Base-by-base conservation (phyloP, 306 rosid species). In the Cucurbita argyrosperma region DNA sequence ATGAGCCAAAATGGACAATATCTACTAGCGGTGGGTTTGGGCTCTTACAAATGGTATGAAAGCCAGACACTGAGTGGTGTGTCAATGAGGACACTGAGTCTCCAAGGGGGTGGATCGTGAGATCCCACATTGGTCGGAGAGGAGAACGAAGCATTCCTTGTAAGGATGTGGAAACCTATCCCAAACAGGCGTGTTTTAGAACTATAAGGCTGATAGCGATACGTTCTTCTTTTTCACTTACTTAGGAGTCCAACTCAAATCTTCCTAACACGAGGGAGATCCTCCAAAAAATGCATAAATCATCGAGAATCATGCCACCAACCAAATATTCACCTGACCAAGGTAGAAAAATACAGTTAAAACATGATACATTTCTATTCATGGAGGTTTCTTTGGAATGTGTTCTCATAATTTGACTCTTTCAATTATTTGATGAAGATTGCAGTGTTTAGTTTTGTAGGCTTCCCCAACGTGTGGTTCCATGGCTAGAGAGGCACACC, bases 341-440 rank as follows among this genome's bases (percentile, higher is more conserved):
- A 67, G 46, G 38, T 45, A 21, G 10, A 10, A 45, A 61, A 11
- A 6, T 45, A 46, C 54, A 49, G 74, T 21, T 49, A 69, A 69
- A 14, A 49, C 42, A 49, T 7, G 23, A 46, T 14, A 46, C 55
- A 12, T 47, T 3, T 49, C 4, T 7, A 21, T 46, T 45, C 40
- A 46, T 21, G 55, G 51, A 65, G 14, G 53, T 18, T 10, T 65
- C 19, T 39, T 5, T 65, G 37, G 10, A 42, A 43, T 65, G 53
- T 65, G 19, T 18, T 65, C 71, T n/a, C n/a, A n/a, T n/a, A n/a
- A n/a, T n/a, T n/a, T 13, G 8, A 21, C 40, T 19, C 18, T 23
- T 67, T 19, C 73, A 67, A 66, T 67, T 67, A 67, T 67, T 67
- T 46, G 73, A 56, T 67, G 56, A 67, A 45, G 73, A 46, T 67